Evolutionary conservation across 768 basidiomycete genomes (phyloP), one percentile per base, ranked within the genome.

Genomic region (Suillus ampliporus): DNA sequence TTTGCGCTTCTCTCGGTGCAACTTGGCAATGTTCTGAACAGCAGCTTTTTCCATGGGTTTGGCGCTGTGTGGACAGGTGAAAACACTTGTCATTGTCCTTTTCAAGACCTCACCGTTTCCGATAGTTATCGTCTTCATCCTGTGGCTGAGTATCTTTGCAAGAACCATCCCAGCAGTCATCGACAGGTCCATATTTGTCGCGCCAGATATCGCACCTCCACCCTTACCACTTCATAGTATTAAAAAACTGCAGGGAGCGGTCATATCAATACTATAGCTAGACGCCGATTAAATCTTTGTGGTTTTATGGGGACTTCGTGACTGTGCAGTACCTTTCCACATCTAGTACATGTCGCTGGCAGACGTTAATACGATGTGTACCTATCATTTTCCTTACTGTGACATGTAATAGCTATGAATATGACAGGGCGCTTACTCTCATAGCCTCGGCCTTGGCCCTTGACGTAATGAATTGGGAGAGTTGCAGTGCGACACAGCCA

Each of bases 11-110:
- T 84, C 28, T 82, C 82, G 1, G 78, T 86, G 17, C 79, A 85
- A 65, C 72, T 88, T 4, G 83, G 82, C 1, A 69, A 58, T 28
- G 79, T 84, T 19, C 72, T 87, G n/a, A 72, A 85, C 37, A 83
- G 82, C 56, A 69, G 70, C 1, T 82, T 84, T 70, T 85, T 87
- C 72, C 76, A 80, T 44, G 82, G 77, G 31, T 81, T 86, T 57
- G 86, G 86, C 40, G 79, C 85, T 0, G 76, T 82, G 34, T 86
- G 83, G 82, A 80, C 82, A 10, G 76, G 85, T 84, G 66, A 54
- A 35, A 37, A 37, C 23, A 10, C 15, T 4, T 21, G 6, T 23
- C 14, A 54, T 17, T 1, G 15, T 23, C 9, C 21, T 23, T 17
- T 46, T 23, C 21, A 37, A 57, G 57, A 31, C 61, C 28, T 21